Base-by-base conservation (phyloP, 2,329 filamentous ascomycete species). In the Aspergillus calidoustus region DNA sequence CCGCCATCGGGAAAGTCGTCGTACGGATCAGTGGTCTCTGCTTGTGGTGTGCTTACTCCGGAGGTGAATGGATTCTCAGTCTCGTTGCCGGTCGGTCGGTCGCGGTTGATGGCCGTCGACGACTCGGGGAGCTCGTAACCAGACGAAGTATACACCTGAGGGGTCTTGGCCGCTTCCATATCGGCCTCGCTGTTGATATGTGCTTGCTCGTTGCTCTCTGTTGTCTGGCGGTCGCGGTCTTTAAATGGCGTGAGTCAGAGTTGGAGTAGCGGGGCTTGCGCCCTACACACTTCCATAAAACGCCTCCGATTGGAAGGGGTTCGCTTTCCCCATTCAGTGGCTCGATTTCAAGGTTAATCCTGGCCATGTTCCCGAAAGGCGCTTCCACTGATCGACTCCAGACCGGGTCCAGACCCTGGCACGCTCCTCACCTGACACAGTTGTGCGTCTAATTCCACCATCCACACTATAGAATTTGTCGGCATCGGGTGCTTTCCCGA, bases 1-100 rank as follows among this genome's bases (percentile, higher is more conserved):
- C 76, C 76, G 5, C 76, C 76, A 54, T 78, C 75, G 2, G 74
- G 74, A 47, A 74, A 75, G 11, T 30, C 56, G 19, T 66, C 57
- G 11, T 13, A 22, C 7, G 44, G 25, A 7, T 43, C 49, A 15
- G 13, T 34, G 7, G 43, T 9, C 19, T 56, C 54, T 25, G 34
- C 31, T 7, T n/a, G 23, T 7, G 55, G 55, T 23, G 17, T 57
- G 48, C 3, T 23, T 5, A 25, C 15, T 17, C 31, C 47, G 1
- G 46, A 41, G 30, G n/a, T 28, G 31, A 38, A 22, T 19, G 46
- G 54, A 15, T 50, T 8, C 22, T 17, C 17, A 11, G 47, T 9
- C 22, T 41, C 44, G 2, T 48, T 22, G 19, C 34, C 19, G 31
- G 23, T n/a, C 8, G 54, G 46, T n/a, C 54, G 54, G 3, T 57